Base-by-base conservation (phyloP, 108 stramenopile species). In the Skeletonema tropicum region DNA sequence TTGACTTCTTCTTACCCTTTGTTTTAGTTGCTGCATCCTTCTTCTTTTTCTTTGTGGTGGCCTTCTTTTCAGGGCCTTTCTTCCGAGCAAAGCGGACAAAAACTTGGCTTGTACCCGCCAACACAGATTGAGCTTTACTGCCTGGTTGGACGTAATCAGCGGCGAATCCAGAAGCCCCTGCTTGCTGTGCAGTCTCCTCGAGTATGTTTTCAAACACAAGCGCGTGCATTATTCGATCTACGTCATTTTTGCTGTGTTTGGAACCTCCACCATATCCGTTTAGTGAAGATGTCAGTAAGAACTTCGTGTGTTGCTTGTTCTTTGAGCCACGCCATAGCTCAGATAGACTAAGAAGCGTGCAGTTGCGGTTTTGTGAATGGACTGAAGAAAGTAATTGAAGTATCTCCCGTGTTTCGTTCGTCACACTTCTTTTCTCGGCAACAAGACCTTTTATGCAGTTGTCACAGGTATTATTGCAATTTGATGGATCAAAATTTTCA, bases 401-500 rank as follows among this genome's bases (percentile, higher is more conserved):
- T 6, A 94, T 77, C 9, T 82, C 57, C 38, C 71, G 68, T 1
- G 93, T 92, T 19, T 75, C 90, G 32, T 52, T 49, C 1, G 92
- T 90, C 73, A 90, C 65, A 68, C 95, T 87, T 12, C 86, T 73
- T 26, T 36, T 73, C 26, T 93, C 93, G 23, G 88, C 74, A 21
- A 80, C 69, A 55, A 76, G 70, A n/a, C 89, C 92, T 8, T 76
- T 76, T 73, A 83, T 76, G 74, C 96, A 97, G 70, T 97, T 97
- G 82, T 97, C 96, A 66, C 96, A 97, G 19, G 93, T 94, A 52
- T 87, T 78, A 29, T 84, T 84, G 83, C 96, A 97, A 25, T 88
- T 84, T 6, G 66, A 19, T 31, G 86, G 80, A 66, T 95, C 92
- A 73, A 97, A 97, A 13, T 33, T 68, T 72, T 97, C 94, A 15